Base-by-base conservation (phyloP, 2,329 filamentous ascomycete genomes). In the Myriosclerotinia curreyana region DNA sequence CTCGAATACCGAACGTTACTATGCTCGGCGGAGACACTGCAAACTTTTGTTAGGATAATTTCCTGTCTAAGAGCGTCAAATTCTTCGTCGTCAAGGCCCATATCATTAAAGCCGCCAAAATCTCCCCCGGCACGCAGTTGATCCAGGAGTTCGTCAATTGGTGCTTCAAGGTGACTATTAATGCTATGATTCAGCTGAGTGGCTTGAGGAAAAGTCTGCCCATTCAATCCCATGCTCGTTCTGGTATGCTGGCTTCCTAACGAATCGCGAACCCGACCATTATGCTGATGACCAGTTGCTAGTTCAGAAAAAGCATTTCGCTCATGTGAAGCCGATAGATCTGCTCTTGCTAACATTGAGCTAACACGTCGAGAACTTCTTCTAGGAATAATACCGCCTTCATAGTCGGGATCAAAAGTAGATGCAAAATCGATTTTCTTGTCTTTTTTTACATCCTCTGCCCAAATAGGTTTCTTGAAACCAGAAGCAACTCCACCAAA, bases 261-360 rank as follows among this genome's bases (percentile, higher is more conserved):
- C 1, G 93, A 96, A 61, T 95, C 88, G 50, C 76, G 78, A 62
- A 74, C 79, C 76, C 69, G 76, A 70, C 62, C 77, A 73, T 60
- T 74, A 75, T 76, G 79, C 70, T 77, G 79, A 62, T 79, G 79
- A 11, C 68, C 70, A 31, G 68, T 69, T 20, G 84, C 82, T 66
- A 87, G 84, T 56, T 96, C 92, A 36, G 87, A 83, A 73, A 96
- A 96, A n/a, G 87, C 83, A 1, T 87, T 82, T 71, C 90, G 84
- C 70, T 96, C 92, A 69, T 94, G 90, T 20, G 89, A 95, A 12
- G 91, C 88, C 0, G 91, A 94, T 25, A 97, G 79, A 74, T 97
- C 94, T 40, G 91, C 90, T 71, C 94, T 84, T 20, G 93, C 93
- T 61, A 97, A 81, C 77, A 96, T 84, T 20, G 94, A 98, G 78